These are phyloP conservation scores for Eucalyptus sideroxylon DNA, from an alignment of 345 rosid genomes.

Conservation along the genomic window DNA sequence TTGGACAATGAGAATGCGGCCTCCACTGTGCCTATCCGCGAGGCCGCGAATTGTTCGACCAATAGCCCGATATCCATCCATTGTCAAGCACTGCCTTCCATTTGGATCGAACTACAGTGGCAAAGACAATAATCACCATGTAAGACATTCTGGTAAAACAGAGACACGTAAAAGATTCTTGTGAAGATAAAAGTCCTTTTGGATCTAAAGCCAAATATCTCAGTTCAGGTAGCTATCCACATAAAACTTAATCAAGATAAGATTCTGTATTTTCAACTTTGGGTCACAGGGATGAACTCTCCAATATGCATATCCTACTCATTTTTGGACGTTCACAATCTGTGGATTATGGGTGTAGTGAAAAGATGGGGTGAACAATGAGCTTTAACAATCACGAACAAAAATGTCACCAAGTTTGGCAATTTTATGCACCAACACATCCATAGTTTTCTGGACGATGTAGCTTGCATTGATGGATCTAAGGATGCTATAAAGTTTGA, in stretches of 20 bases:
- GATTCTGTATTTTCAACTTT: neutral
- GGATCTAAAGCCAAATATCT: neutral
- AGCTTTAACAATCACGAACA: neutral
- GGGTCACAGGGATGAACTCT: neutral
- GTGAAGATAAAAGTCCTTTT: neutral
- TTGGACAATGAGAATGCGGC: slow-evolving; percentile 72
- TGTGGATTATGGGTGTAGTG: neutral
- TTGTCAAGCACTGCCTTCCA: slow-evolving; percentile 81
- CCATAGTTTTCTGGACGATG: neutral
- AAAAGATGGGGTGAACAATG: neutral
- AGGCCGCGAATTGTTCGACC: slow-evolving; percentile 32
- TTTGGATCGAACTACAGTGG: slow-evolving; percentile 76
- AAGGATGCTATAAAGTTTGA: neutral
- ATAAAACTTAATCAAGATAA: neutral
- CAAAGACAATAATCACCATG: neutral
- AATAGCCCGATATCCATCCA: slow-evolving; percentile 69
- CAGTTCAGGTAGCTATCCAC: neutral
- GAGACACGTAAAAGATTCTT: neutral
- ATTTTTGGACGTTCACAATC: neutral
- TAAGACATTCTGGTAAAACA: neutral
- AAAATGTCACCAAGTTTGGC: neutral
- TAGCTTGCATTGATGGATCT: neutral
- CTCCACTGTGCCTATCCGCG: slow-evolving; percentile 37
- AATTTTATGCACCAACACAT: neutral
- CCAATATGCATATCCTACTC: neutral